phyloP scores from a whole-genome alignment of 805 yeast genomes.

The Candida vaughaniae region DNA sequence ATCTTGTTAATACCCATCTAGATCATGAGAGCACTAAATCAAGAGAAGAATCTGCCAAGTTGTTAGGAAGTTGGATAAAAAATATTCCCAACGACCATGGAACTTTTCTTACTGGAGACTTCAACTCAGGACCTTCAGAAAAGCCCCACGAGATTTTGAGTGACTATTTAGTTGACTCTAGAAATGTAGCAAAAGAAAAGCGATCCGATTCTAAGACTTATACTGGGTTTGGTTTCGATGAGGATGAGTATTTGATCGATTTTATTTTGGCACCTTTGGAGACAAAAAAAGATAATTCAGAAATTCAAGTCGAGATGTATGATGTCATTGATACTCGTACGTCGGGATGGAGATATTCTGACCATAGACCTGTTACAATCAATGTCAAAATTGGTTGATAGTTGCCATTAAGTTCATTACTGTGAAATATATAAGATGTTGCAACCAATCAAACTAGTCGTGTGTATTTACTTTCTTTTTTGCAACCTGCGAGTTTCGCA shows the following conservation, averaged over 20 bases:
- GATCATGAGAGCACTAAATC: constrained; percentile 48
- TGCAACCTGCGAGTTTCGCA: no score
- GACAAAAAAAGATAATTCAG: constrained; percentile 1
- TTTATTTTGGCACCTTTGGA: constrained; percentile 35
- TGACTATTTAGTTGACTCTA: constrained; percentile 16
- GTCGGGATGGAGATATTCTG: constrained; percentile 38
- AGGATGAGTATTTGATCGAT: constrained; percentile 34
- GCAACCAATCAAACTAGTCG: no score
- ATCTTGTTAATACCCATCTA: constrained; percentile 47
- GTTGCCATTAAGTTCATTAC: no score
- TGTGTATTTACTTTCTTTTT: no score
- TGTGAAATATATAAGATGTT: no score
- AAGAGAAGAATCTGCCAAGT: constrained; percentile 43
- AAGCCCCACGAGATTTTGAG: constrained; percentile 31
- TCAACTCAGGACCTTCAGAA: constrained; percentile 41
- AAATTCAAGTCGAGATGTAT: constrained; percentile 21
- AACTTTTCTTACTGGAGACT: constrained; percentile 52
- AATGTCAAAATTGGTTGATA: no score
- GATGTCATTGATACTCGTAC: constrained; percentile 32
- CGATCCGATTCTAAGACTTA: constrained; percentile 29
- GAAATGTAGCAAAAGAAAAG: constrained; percentile 29
- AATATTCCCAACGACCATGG: constrained; percentile 30
- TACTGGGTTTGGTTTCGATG: constrained; percentile 35
- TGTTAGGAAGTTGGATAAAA: constrained; percentile 40
- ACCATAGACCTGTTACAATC: constrained; percentile 44